Percentiles rank a stretch among this genome's conserved stretches.
These are phyloP conservation scores for Bertia moriformis DNA, from an alignment of 2,329 filamentous ascomycete species.

Conservation along the genomic window DNA sequence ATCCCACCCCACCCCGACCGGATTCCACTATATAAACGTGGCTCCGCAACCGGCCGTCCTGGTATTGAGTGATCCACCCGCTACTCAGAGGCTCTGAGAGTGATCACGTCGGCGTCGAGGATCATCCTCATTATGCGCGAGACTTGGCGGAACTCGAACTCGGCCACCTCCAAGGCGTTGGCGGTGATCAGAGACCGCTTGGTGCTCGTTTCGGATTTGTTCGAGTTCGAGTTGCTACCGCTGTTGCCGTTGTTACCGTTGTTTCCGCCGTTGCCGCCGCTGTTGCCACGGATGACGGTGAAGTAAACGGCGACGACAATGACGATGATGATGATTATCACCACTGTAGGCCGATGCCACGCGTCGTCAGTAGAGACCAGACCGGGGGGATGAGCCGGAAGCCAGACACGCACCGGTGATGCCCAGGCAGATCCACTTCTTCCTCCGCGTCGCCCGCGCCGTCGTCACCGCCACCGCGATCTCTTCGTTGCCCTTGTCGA, in stretches of 20 bases:
- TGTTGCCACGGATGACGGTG: conserved; percentile 19
- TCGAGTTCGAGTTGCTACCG: conserved; percentile 2
- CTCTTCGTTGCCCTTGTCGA: conserved; percentile 72
- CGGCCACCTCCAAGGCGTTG: conserved; percentile 1
- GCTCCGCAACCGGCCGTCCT: too few relatives aligned
- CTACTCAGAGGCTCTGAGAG: too few relatives aligned
- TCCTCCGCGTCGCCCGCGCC: conserved; percentile 65
- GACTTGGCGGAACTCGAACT: conserved; percentile 18
- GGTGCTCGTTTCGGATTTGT: conserved; percentile 1
- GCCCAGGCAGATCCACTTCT: conserved; percentile 93
- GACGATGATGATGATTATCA: conserved; percentile 35
- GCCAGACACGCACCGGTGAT: conserved; percentile 40
- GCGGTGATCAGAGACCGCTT: too few relatives aligned
- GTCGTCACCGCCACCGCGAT: conserved; percentile 71
- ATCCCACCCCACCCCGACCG: too few relatives aligned
- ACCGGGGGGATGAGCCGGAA: not conserved
- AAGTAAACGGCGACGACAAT: conserved; percentile 30
- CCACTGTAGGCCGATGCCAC: conserved; percentile 26
- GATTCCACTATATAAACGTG: too few relatives aligned
- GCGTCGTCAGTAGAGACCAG: too few relatives aligned
- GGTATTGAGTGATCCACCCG: too few relatives aligned
- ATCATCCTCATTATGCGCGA: conserved; percentile 12
- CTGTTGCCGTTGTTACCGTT: conserved; percentile 2
- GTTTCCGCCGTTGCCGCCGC: not conserved
- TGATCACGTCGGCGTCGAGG: too few relatives aligned